Percentiles rank a stretch among this genome's conserved stretches.
These are phyloP conservation scores for Santalum album DNA, from an alignment of 164 flowering plant genomes.

Conservation along the genomic window DNA sequence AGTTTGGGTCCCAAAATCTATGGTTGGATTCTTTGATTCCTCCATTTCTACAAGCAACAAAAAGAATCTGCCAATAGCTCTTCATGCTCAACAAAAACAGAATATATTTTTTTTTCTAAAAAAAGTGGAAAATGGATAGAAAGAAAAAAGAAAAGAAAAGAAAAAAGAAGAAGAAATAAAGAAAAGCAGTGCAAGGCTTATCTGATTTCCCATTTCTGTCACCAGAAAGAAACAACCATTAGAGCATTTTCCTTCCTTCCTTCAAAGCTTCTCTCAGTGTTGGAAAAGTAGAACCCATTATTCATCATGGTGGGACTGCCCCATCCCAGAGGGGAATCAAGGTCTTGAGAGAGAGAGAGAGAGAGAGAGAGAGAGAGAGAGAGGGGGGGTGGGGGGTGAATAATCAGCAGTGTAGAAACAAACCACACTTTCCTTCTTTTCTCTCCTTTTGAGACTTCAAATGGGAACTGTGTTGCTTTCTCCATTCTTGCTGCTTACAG, in stretches of 20 bases:
- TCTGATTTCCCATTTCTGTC: slow-evolving; percentile 34
- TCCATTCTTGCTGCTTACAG: slow-evolving; percentile 46
- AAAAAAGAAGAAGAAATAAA: slow-evolving; percentile 7
- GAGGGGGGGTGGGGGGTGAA: slow-evolving; percentile 16
- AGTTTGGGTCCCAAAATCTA: slow-evolving; percentile 43
- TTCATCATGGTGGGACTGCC: slow-evolving; percentile 60
- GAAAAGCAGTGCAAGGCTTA: slow-evolving; percentile 9
- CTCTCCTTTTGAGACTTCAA: slow-evolving; percentile 64
- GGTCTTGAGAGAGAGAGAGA: slow-evolving; percentile 5
- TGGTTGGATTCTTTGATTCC: slow-evolving; percentile 83
- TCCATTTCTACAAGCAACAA: slow-evolving; percentile 50
- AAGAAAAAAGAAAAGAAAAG: slow-evolving; percentile 2
- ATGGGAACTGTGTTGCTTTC: slow-evolving; percentile 48
- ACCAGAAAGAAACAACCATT: slow-evolving; percentile 27
- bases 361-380: slow-evolving; percentile 11
- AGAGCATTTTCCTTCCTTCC: slow-evolving; percentile 24
- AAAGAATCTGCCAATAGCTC: slow-evolving; percentile 62
- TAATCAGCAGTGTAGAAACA: slow-evolving; percentile 55
- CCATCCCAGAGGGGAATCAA: slow-evolving; percentile 51
- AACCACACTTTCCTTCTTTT: slow-evolving; percentile 58
- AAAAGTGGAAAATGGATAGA: slow-evolving; percentile 7
- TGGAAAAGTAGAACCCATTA: slow-evolving; percentile 50
- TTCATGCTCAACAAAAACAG: slow-evolving; percentile 16
- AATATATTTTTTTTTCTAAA: not conserved
- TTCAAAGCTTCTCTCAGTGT: slow-evolving; percentile 26